These are phyloP conservation scores for Hymenoscyphus infarciens DNA, from an alignment of 2,329 filamentous ascomycete species.

Conservation along the genomic window DNA sequence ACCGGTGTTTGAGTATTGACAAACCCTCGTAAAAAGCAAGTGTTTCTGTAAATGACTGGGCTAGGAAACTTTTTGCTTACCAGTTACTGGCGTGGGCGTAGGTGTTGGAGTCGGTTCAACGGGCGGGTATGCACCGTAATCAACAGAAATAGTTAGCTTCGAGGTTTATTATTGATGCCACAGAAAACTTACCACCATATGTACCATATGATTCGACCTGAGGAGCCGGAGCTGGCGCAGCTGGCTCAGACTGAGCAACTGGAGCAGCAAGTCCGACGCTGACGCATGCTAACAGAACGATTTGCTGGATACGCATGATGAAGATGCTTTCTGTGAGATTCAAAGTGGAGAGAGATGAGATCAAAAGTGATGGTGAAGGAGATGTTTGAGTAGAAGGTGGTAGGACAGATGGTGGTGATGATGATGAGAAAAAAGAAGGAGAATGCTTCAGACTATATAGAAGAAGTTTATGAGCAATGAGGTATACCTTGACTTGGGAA, in stretches of 20 bases:
- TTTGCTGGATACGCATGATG: slow-evolving; percentile 18
- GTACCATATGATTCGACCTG: slow-evolving; percentile 17
- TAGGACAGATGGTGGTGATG: background rate
- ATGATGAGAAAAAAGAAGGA: background rate
- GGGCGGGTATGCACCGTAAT: background rate
- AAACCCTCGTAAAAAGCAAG: background rate
- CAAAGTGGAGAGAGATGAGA: background rate
- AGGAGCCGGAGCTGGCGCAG: slow-evolving; percentile 4
- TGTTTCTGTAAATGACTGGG: background rate
- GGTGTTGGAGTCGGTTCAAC: background rate
- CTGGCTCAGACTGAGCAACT: slow-evolving; percentile 12
- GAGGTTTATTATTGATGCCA: background rate
- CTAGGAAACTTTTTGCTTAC: background rate
- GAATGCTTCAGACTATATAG: background rate
- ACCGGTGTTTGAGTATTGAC: background rate
- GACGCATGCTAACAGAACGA: slow-evolving; percentile 19
- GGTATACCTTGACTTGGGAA: background rate
- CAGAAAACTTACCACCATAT: slow-evolving; percentile 12
- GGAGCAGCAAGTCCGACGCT: slow-evolving; percentile 20
- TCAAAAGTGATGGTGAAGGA: background rate
- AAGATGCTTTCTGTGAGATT: background rate
- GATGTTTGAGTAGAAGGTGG: background rate
- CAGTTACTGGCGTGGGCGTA: background rate
- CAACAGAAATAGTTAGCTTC: background rate
- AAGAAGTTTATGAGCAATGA: background rate